Evolutionary conservation across 2,329 filamentous ascomycete genomes (phyloP).

Genomic region (Tolypocladium cylindrosporum): DNA sequence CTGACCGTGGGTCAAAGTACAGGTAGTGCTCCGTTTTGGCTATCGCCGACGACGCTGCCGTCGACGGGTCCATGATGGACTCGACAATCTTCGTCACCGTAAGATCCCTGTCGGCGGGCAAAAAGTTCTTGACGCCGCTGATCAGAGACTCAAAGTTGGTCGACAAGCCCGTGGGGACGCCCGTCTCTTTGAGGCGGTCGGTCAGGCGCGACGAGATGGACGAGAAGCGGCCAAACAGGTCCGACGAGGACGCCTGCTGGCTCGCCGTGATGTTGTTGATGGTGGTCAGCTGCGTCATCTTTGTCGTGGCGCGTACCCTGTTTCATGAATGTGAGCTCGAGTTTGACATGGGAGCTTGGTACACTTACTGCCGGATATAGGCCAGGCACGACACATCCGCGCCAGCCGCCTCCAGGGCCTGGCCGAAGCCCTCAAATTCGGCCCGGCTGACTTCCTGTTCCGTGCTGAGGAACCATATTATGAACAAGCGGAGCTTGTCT

Average conservation of each 20-base stretch:
- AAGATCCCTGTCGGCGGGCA: constrained; percentile 91
- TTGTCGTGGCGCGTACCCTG: constrained; percentile 83
- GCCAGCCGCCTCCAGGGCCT: constrained; percentile 66
- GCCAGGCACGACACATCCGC: constrained; percentile 68
- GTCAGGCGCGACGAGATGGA: constrained; percentile 86
- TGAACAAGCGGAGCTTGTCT: constrained; percentile 88
- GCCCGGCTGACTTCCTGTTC: constrained; percentile 76
- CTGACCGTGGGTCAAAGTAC: constrained; percentile 91
- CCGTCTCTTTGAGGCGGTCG: constrained; percentile 85
- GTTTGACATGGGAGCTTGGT: neutral
- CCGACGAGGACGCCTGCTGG: constrained; percentile 51
- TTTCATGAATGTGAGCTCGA: constrained; percentile 4
- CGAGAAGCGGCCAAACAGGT: constrained; percentile 88
- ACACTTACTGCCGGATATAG: constrained; percentile 72
- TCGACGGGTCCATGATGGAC: constrained; percentile 91
- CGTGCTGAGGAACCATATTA: constrained; percentile 94
- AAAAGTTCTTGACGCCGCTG: constrained; percentile 93
- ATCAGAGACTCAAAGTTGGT: constrained; percentile 91
- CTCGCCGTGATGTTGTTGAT: constrained; percentile 61
- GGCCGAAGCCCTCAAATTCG: constrained; percentile 80
- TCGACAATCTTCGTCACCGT: constrained; percentile 98
- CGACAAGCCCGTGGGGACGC: constrained; percentile 56
- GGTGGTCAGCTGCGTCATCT: constrained; percentile 96
- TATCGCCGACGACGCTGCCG: constrained; percentile 83
- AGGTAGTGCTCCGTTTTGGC: constrained; percentile 94